phyloP scores from a whole-genome alignment of 306 rosid genomes.

The Quillaja saponaria region DNA sequence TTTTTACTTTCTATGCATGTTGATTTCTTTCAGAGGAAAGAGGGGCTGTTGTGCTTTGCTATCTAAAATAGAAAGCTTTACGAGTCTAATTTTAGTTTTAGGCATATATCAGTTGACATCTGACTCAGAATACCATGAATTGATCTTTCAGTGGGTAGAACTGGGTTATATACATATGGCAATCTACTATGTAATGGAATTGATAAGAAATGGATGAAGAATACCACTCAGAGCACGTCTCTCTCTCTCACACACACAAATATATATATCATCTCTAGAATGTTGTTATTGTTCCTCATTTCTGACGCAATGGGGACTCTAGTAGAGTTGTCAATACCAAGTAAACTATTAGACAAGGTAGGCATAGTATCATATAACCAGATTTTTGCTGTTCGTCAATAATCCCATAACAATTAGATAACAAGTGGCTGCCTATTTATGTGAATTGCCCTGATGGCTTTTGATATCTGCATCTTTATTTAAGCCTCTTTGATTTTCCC shows the following conservation, averaged over 20 bases:
- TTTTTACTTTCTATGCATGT: background rate
- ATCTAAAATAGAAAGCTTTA: background rate
- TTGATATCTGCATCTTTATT: background rate
- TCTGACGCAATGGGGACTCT: constrained; percentile 9
- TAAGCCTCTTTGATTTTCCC: background rate
- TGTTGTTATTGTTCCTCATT: background rate
- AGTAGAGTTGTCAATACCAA: background rate
- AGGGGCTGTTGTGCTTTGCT: background rate
- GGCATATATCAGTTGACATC: background rate
- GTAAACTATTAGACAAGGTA: constrained; percentile 2
- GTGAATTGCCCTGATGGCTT: constrained; percentile 2
- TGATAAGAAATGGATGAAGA: constrained; percentile 9
- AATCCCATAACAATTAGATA: background rate
- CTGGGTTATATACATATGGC: background rate
- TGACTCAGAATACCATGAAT: background rate
- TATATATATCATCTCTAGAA: background rate
- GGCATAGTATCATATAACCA: constrained; percentile 8
- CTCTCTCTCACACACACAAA: no score
- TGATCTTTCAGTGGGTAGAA: constrained; percentile 1
- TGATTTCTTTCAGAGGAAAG: background rate
- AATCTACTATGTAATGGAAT: background rate
- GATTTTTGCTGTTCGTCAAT: constrained; percentile 15
- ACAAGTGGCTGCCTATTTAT: constrained; percentile 2
- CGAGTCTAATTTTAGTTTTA: background rate
- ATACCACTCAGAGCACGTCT: background rate